A percentile compares a stretch with the other conserved stretches of the same genome.
These are phyloP conservation scores for Volvox africanus DNA, from an alignment of 139 green algal genomes.

Conservation along the genomic window DNA sequence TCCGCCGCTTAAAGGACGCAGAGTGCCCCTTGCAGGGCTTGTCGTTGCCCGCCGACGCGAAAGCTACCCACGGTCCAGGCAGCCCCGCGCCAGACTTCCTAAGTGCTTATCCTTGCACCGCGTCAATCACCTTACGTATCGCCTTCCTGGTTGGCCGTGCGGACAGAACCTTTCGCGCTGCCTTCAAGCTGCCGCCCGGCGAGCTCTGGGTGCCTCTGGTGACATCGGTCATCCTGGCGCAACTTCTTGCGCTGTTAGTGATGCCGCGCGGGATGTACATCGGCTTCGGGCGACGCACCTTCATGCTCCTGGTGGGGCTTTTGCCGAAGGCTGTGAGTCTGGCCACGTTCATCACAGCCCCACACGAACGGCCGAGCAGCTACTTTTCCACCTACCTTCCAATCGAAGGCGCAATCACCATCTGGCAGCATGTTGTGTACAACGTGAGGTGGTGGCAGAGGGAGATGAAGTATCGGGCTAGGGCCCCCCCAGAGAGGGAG, in stretches of 20 bases:
- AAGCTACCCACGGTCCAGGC: too few species aligned
- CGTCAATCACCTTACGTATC: neutral
- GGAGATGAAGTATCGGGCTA: too few species aligned
- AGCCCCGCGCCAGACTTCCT: neutral
- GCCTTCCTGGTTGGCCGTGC: neutral
- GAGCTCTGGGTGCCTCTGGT: conserved; percentile 42
- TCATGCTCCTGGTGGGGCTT: conserved; percentile 13
- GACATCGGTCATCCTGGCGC: neutral
- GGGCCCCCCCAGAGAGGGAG: too few species aligned
- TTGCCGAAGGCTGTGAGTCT: conserved; percentile 32
- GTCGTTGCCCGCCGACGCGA: too few species aligned
- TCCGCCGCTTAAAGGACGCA: neutral
- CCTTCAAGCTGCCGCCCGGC: neutral
- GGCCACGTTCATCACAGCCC: neutral
- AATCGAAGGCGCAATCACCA: conserved; percentile 23
- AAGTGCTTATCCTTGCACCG: conserved; percentile 4
- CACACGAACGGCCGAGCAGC: neutral
- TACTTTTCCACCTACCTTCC: conserved; percentile 45
- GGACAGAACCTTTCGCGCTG: neutral
- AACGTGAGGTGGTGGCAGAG: conserved; percentile 10
- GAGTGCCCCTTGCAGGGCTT: neutral
- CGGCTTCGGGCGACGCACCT: neutral
- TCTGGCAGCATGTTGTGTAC: conserved; percentile 29
- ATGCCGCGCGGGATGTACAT: conserved; percentile 17
- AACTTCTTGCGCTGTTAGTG: conserved; percentile 3